Evolutionary conservation across 2,329 filamentous ascomycete genomes (phyloP), one percentile per base, ranked within the genome.

Genomic region (Coniochaeta pulveracea): DNA sequence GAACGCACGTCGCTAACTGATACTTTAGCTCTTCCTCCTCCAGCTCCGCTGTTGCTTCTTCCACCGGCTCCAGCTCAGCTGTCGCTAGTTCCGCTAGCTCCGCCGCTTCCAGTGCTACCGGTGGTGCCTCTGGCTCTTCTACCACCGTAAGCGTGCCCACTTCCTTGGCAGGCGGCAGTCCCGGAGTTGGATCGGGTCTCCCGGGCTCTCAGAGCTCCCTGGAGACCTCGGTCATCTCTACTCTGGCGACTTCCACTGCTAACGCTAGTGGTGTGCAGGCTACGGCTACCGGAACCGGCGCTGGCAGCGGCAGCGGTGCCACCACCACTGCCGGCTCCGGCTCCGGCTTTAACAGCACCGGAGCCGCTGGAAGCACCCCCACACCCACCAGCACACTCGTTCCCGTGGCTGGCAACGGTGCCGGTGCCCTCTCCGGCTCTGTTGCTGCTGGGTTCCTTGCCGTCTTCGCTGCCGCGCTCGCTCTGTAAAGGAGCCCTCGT

Each of bases 391-490:
- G 41, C 31, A 49, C 33, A 22, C 28, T 47, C 26, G 37, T 44
- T 15, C 32, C 29, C 19, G 18, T 31, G 8, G 18, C 28, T 8
- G 28, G 28, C 31, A 47, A 35, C 38, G 47, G 42, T 23, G 47
- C 41, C 22, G 28, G 23, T 4, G 35, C 34, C 25, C 31, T 41
- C 17, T 42, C 47, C 11, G 46, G 46, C 34, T 52, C 49, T n/a
- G 35, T 54, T 17, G 46, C 42, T 4, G 54, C 46, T 16, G 48
- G 46, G 19, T 44, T 55, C 31, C 43, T 43, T 18, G 51, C 47
- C 21, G 39, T 51, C 26, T 43, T 55, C 41, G 45, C 40, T 10
- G 52, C 47, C 15, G 46, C 56, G 24, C 45, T 56, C 31, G 45
- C 47, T 31, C 37, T 56, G 36, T 57, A 48, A 52, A 25, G n/a